phyloP scores from a whole-genome alignment of 805 yeast genomes.

The Isabelozyma pseudorhagii region DNA sequence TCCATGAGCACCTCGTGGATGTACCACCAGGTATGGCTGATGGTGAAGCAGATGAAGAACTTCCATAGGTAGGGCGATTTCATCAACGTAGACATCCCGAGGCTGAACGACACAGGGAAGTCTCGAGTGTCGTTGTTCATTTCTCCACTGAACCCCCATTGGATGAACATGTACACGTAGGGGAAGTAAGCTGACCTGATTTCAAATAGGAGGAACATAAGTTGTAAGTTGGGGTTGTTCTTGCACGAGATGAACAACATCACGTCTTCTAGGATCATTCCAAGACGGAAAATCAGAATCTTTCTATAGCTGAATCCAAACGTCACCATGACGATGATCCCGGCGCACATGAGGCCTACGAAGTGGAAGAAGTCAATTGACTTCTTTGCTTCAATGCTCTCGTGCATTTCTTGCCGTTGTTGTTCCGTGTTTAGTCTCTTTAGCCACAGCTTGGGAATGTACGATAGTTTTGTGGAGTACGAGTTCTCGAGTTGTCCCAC shows the following conservation, averaged over 20 bases:
- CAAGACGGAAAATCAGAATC: conserved; percentile 14
- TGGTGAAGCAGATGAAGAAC: conserved; percentile 9
- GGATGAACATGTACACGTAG: conserved; percentile 4
- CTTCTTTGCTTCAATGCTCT: conserved; percentile 12
- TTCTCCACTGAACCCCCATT: conserved; percentile 2
- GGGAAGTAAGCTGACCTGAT: conserved; percentile 21
- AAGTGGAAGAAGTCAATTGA: conserved; percentile 30
- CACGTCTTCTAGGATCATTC: conserved; percentile 21
- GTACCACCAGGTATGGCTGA: conserved; percentile 37
- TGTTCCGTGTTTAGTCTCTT: conserved; percentile 14
- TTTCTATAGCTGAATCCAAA: conserved; percentile 12
- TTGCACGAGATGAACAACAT: conserved; percentile 29
- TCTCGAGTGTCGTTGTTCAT: not conserved
- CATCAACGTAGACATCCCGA: conserved; percentile 1
- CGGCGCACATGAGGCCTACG: conserved; percentile 18
- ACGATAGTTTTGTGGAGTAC: conserved; percentile 11
- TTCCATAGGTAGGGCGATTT: conserved; percentile 10
- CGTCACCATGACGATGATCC: conserved; percentile 18
- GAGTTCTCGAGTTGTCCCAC: conserved; percentile 21
- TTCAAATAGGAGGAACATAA: conserved; percentile 19
- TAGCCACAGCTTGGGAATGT: conserved; percentile 18
- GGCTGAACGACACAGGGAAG: conserved; percentile 6
- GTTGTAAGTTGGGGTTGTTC: conserved; percentile 18
- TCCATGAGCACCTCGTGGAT: conserved; percentile 13
- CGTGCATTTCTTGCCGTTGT: conserved; percentile 10